phyloP scores from a whole-genome alignment of 2,329 filamentous ascomycete species.

The Penicillium occitanis region DNA sequence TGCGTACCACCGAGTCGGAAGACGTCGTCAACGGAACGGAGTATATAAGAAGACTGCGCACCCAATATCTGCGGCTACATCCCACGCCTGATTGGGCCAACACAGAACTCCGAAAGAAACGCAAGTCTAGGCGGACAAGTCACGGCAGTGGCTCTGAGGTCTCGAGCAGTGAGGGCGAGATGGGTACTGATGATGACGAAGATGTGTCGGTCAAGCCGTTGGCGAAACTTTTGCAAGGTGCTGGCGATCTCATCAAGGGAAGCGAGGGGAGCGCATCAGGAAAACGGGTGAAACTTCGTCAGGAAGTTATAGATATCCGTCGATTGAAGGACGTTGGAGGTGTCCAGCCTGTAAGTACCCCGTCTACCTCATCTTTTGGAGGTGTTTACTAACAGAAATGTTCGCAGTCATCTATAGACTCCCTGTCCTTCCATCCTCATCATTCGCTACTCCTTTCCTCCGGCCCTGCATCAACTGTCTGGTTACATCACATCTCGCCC shows the following conservation, averaged over 20 bases:
- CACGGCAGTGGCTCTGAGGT: constrained; percentile 32
- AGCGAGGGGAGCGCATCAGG: constrained; percentile 48
- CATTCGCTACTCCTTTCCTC: constrained; percentile 88
- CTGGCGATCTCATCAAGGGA: constrained; percentile 61
- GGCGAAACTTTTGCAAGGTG: constrained; percentile 74
- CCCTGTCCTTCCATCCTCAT: constrained; percentile 83
- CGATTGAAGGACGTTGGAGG: constrained; percentile 81
- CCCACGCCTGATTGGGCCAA: constrained; percentile 63
- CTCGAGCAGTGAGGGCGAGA: constrained; percentile 49
- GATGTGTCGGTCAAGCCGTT: constrained; percentile 66
- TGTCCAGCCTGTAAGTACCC: constrained; percentile 61
- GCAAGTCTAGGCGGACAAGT: constrained; percentile 31
- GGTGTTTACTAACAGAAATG: constrained; percentile 17
- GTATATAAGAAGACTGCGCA: constrained; percentile 75
- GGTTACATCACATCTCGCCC: constrained; percentile 83
- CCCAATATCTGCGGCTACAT: constrained; percentile 68
- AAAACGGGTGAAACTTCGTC: constrained; percentile 71
- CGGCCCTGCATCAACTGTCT: constrained; percentile 79
- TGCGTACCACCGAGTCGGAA: constrained; percentile 76
- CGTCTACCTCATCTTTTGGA: no score
- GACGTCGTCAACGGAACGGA: constrained; percentile 84
- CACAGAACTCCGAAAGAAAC: constrained; percentile 51
- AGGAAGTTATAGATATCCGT: constrained; percentile 88
- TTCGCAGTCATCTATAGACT: constrained; percentile 67
- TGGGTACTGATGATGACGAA: constrained; percentile 60